Evolutionary conservation across 345 rosid genomes (phyloP), one percentile per base, ranked within the genome.

Genomic region (Hibiscus syriacus): DNA sequence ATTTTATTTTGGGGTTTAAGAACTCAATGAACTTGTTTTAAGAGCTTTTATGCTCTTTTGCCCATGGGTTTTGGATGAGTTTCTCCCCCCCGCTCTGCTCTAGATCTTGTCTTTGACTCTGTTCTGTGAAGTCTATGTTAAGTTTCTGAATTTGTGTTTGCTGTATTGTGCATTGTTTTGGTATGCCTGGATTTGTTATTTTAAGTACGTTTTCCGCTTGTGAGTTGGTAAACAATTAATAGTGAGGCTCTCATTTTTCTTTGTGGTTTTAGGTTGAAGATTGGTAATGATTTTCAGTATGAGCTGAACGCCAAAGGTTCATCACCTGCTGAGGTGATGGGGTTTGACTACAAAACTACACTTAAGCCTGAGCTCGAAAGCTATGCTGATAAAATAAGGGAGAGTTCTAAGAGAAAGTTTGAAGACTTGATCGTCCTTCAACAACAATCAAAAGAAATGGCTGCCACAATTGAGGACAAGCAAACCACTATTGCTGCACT

Each of bases 241-340:
- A 8, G 3, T 4, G 1, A 0, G 20, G 2, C 19, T 62, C 14
- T 62, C 52, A 20, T 23, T 69, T 61, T 67, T 27, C 53, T 62
- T 4, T 4, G 55, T 58, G 64, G 48, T 55, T 52, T 56, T 70
- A 85, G 96, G 76, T 68, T 85, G 71, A 89, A 92, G 82, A 76
- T 92, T 60, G 84, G 77, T 27, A 71, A 72, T 41, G 74, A 57
- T 54, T 74, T 84, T 74, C 90, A 86, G 78, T 90, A 82, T 19
- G 68, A 19, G 29, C 56, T 87, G 69, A 87, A 87, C 46, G 80
- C 81, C 50, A 80, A 78, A 23, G 98, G 92, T 11, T 72, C 84
- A 64, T 72, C 78, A 6, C 85, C 87, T 69, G 78, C 80, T 67
- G 88, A 87, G 74, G 86, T 93, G 39, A 81, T 88, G 88, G 97